Evolutionary conservation across 129 eudicot species (phyloP).

Genomic region (Logfia minima): DNA sequence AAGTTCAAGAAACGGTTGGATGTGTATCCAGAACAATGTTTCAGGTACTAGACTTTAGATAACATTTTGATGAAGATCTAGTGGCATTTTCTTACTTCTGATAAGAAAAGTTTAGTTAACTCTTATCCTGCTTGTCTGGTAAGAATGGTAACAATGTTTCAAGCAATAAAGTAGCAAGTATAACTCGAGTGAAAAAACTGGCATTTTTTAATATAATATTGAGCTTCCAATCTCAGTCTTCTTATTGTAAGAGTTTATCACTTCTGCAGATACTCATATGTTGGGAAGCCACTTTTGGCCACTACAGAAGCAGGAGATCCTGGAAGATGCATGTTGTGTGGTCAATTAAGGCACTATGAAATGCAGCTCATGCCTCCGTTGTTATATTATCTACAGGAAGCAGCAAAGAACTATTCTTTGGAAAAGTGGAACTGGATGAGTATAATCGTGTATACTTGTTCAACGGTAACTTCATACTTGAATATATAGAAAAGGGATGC

Average conservation of each 20-base stretch:
- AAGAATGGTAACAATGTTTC: too few species aligned
- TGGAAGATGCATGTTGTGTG: constrained; percentile 57
- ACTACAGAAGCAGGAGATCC: neutral
- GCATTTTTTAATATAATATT: neutral
- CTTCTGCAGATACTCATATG: constrained; percentile 62
- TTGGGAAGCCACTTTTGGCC: constrained; percentile 76
- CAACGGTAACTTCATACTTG: constrained; percentile 47
- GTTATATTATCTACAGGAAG: constrained; percentile 71
- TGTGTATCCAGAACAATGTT: constrained; percentile 83
- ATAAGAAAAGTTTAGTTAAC: too few species aligned
- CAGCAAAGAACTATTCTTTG: constrained; percentile 38
- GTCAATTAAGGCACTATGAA: constrained; percentile 72
- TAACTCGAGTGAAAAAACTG: neutral
- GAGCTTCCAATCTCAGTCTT: neutral
- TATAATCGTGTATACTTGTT: constrained; percentile 72
- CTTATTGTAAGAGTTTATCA: constrained; percentile 15
- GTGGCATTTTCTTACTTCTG: neutral
- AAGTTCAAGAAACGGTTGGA: constrained; percentile 93
- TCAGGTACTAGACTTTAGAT: constrained; percentile 47
- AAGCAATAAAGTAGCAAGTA: neutral
- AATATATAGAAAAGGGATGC: constrained; percentile 50
- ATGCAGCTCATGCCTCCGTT: constrained; percentile 89
- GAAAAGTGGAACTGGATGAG: constrained; percentile 89
- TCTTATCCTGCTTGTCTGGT: too few species aligned
- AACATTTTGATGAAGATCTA: neutral